These are phyloP conservation scores for Limnanthes douglasii DNA, from an alignment of 345 rosid species.

Conservation along the genomic window DNA sequence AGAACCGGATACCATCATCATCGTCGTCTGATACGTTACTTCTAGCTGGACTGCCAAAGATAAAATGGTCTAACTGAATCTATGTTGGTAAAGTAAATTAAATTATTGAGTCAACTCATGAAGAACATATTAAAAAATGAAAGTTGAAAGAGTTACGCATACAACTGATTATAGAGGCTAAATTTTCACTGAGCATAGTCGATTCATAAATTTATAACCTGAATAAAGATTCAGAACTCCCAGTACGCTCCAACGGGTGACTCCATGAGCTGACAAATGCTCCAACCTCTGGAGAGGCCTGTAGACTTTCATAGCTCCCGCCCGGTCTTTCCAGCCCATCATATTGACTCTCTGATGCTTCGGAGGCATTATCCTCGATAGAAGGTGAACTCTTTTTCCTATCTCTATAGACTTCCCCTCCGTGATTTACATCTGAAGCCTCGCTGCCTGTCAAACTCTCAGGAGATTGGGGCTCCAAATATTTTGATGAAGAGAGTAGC, in stretches of 20 bases:
- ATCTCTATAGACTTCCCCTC: slow-evolving; percentile 46
- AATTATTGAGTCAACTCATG: neutral
- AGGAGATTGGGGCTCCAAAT: slow-evolving; percentile 45
- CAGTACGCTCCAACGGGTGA: slow-evolving; percentile 34
- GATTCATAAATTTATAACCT: slow-evolving; percentile 32
- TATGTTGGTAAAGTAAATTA: slow-evolving; percentile 7
- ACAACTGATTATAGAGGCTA: slow-evolving; percentile 2
- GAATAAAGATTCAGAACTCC: slow-evolving; percentile 63
- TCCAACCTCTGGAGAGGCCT: slow-evolving; percentile 53
- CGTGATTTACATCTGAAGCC: slow-evolving; percentile 49
- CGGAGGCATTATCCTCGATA: slow-evolving; percentile 53
- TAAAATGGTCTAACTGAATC: slow-evolving; percentile 24
- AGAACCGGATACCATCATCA: slow-evolving; percentile 41
- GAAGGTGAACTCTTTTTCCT: slow-evolving; percentile 25
- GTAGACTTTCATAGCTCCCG: slow-evolving; percentile 36
- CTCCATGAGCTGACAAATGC: slow-evolving; percentile 21
- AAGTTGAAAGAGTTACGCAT: neutral
- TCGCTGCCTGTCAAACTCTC: slow-evolving; percentile 51
- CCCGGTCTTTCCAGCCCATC: slow-evolving; percentile 35
- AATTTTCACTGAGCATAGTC: slow-evolving; percentile 1
- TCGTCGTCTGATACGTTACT: slow-evolving; percentile 60
- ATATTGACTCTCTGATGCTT: slow-evolving; percentile 43
- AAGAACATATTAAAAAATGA: neutral
- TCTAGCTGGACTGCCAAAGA: slow-evolving; percentile 91
- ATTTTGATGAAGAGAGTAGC: slow-evolving; percentile 27